A percentile compares a stretch with the other conserved stretches of the same genome.
Conservation (phyloP, 768 basidiomycete genomes). For the Lentinula raphanica region DNA sequence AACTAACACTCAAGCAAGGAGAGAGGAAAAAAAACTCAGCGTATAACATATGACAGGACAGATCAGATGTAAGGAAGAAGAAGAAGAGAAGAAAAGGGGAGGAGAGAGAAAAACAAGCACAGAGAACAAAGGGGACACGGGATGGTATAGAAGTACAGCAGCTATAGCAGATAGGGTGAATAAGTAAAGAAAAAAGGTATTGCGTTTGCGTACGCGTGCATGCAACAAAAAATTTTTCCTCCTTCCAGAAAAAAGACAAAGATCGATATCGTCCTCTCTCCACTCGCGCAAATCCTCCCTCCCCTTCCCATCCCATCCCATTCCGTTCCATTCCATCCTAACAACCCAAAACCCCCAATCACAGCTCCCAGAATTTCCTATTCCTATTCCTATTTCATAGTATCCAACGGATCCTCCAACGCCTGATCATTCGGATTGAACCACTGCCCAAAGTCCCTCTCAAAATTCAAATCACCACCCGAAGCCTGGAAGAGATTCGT, state of each 20-base stretch:
- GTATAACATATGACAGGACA: not conserved
- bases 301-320: not conserved
- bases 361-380: too few relatives aligned
- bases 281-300: not conserved
- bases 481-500: conserved; percentile 30
- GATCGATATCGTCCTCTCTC: not conserved
- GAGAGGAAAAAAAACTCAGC: not conserved
- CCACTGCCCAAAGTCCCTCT: conserved; percentile 74
- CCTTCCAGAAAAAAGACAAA: not conserved
- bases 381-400: not conserved
- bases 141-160: conserved; percentile 1
- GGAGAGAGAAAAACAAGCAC: not conserved
- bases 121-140: not conserved
- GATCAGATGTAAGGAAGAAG: too few relatives aligned
- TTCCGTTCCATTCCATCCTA: too few relatives aligned
- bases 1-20: not conserved
- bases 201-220: not conserved
- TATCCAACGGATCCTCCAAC: conserved; percentile 1
- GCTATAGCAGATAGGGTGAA: not conserved
- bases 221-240: not conserved
- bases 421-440: conserved; percentile 51
- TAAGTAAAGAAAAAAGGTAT: not conserved
- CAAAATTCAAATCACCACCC: conserved; percentile 55
- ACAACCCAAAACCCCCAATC: too few relatives aligned
- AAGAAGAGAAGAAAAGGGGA: not conserved